These are phyloP conservation scores for Saturnispora serradocipensis DNA, from an alignment of 805 yeast genomes.

Conservation along the genomic window DNA sequence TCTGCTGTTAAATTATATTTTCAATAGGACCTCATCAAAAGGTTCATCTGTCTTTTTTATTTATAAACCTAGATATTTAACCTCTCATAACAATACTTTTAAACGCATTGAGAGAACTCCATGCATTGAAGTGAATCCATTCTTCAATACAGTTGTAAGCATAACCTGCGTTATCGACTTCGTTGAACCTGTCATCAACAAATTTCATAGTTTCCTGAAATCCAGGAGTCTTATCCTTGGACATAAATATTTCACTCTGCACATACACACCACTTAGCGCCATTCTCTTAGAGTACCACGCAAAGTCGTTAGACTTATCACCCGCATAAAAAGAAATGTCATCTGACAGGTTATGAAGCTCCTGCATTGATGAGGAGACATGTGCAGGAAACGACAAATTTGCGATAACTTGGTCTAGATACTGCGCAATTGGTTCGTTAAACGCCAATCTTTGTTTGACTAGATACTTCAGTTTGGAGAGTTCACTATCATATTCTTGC, in stretches of 20 bases:
- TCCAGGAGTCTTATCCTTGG: constrained; percentile 55
- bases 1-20: not conserved
- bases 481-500: constrained; percentile 18
- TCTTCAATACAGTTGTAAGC: constrained; percentile 61
- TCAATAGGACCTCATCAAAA: not conserved
- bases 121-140: constrained; percentile 64
- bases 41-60: not conserved
- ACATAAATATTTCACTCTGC: constrained; percentile 69
- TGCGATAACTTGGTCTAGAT: constrained; percentile 45
- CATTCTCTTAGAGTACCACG: constrained; percentile 88
- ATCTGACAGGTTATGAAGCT: constrained; percentile 68
- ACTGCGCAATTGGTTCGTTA: constrained; percentile 39
- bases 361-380: constrained; percentile 46
- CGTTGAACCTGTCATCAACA: constrained; percentile 49
- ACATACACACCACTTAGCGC: constrained; percentile 63
- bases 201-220: constrained; percentile 53
- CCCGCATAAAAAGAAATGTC: constrained; percentile 77
- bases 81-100: constrained; percentile 64
- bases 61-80: constrained; percentile 16
- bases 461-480: constrained; percentile 22
- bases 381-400: constrained; percentile 60
- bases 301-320: constrained; percentile 69
- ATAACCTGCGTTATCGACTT: constrained; percentile 45
- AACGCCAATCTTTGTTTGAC: constrained; percentile 39
- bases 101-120: constrained; percentile 55